These are phyloP conservation scores for Tranzscheliella williamsii DNA, from an alignment of 1,284 basidiomycete genomes.

Conservation along the genomic window DNA sequence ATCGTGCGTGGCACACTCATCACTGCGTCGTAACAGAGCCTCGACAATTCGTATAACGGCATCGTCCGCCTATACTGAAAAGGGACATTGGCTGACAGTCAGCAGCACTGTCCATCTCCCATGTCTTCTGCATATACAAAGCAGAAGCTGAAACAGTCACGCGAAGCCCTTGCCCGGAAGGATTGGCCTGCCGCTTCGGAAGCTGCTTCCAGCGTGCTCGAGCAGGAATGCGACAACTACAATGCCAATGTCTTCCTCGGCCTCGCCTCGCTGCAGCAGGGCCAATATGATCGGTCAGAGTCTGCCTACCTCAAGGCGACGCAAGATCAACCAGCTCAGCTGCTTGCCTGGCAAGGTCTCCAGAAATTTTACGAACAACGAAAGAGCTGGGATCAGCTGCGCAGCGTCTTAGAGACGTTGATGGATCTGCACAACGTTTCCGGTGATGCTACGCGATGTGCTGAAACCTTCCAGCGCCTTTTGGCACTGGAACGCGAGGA, in stretches of 20 bases:
- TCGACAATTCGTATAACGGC: too few species aligned
- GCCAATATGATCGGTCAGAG: slow-evolving; percentile 41
- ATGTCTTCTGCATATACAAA: slow-evolving; percentile 44
- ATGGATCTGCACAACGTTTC: slow-evolving; percentile 51
- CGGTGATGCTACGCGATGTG: slow-evolving; percentile 74
- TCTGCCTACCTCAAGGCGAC: slow-evolving; percentile 59
- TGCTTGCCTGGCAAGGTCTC: slow-evolving; percentile 62
- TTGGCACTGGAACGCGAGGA: slow-evolving; percentile 70
- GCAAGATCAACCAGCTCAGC: slow-evolving; percentile 50
- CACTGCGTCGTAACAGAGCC: too few species aligned
- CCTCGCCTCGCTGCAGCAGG: slow-evolving; percentile 46
- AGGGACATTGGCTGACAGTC: too few species aligned
- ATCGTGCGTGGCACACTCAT: too few species aligned
- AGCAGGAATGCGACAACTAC: slow-evolving; percentile 55
- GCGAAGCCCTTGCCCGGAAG: slow-evolving; percentile 46
- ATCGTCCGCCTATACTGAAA: too few species aligned
- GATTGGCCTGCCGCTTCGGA: slow-evolving; percentile 40
- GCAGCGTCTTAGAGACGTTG: slow-evolving; percentile 48
- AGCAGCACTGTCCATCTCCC: slow-evolving; percentile 2
- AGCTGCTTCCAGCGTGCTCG: slow-evolving; percentile 38
- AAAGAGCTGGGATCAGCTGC: slow-evolving; percentile 55
- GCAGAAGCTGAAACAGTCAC: slow-evolving; percentile 49
- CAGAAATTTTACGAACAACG: slow-evolving; percentile 61
- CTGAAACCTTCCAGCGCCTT: slow-evolving; percentile 76
- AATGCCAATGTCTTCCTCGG: slow-evolving; percentile 57